Conservation (phyloP, 768 basidiomycete genomes). For the Hebeloma cylindrosporum region DNA sequence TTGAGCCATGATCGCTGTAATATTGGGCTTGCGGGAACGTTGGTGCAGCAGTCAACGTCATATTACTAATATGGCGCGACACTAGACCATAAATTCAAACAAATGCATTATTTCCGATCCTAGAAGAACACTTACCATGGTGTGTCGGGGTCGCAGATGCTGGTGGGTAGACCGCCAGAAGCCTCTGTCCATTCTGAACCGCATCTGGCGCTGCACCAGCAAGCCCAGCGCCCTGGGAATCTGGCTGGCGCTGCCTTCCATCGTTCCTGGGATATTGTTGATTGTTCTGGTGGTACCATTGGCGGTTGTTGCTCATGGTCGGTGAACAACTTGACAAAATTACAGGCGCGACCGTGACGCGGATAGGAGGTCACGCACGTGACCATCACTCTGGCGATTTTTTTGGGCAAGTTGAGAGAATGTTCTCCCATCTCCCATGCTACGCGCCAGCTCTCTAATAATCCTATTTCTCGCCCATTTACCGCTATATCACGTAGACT, state of each 20-base stretch:
- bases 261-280: conserved; percentile 28
- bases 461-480: too few species aligned
- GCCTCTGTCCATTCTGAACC: conserved; percentile 65
- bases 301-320: conserved; percentile 36
- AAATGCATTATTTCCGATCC: not conserved
- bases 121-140: conserved; percentile 51
- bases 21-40: conserved; percentile 63
- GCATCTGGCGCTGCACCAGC: conserved; percentile 40
- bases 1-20: conserved; percentile 35
- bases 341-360: conserved; percentile 24
- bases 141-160: conserved; percentile 76
- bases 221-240: conserved; percentile 18
- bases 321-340: conserved; percentile 8
- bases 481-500: too few species aligned
- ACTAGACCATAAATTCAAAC: conserved; percentile 38
- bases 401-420: not conserved
- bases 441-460: conserved; percentile 1
- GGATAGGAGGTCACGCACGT: conserved; percentile 24
- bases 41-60: conserved; percentile 57
- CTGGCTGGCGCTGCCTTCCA: conserved; percentile 17
- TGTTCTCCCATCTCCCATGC: conserved; percentile 16
- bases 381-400: not conserved
- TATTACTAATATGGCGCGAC: conserved; percentile 60
- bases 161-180: conserved; percentile 69
- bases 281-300: conserved; percentile 30